A percentile compares a stretch with the other conserved stretches of the same genome.
These are phyloP conservation scores for Coemansia sp. DNA, from an alignment of 192 early-diverging fungal genomes.

Conservation along the genomic window DNA sequence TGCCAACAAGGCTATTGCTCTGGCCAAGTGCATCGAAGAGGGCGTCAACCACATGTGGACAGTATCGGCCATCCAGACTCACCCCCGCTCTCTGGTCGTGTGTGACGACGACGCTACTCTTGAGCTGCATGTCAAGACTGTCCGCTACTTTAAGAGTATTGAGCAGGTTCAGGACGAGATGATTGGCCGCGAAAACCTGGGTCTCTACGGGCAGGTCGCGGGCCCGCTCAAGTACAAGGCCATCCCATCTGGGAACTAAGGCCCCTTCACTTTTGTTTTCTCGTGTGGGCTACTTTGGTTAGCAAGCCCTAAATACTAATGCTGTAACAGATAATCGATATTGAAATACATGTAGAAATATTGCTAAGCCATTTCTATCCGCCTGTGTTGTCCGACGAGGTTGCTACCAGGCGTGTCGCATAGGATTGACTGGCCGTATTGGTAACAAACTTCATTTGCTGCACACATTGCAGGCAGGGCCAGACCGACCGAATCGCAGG, in stretches of 20 bases:
- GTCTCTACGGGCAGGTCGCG: conserved; percentile 64
- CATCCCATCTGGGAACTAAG: conserved; percentile 44
- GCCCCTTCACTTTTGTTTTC: not conserved
- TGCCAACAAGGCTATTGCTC: conserved; percentile 78
- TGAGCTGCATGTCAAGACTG: conserved; percentile 87
- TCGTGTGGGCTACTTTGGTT: too few relatives aligned
- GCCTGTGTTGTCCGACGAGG: not conserved
- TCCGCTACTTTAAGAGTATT: conserved; percentile 85
- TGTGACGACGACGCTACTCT: conserved; percentile 88
- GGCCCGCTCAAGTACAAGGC: conserved; percentile 48
- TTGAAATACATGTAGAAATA: not conserved
- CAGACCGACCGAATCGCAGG: conserved; percentile 31
- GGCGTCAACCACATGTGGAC: conserved; percentile 93
- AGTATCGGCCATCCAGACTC: conserved; percentile 77
- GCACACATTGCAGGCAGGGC: conserved; percentile 34
- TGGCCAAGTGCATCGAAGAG: conserved; percentile 81
- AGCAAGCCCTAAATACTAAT: not conserved
- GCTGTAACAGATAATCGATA: not conserved
- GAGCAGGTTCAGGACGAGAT: conserved; percentile 78
- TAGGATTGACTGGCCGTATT: conserved; percentile 23
- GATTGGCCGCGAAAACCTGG: conserved; percentile 69
- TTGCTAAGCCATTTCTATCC: not conserved
- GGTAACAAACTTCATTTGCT: conserved; percentile 34
- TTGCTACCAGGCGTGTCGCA: conserved; percentile 22
- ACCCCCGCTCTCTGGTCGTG: conserved; percentile 76